Evolutionary conservation across 2,329 filamentous ascomycete genomes (phyloP).

Genomic region (Emmonsia crescens): DNA sequence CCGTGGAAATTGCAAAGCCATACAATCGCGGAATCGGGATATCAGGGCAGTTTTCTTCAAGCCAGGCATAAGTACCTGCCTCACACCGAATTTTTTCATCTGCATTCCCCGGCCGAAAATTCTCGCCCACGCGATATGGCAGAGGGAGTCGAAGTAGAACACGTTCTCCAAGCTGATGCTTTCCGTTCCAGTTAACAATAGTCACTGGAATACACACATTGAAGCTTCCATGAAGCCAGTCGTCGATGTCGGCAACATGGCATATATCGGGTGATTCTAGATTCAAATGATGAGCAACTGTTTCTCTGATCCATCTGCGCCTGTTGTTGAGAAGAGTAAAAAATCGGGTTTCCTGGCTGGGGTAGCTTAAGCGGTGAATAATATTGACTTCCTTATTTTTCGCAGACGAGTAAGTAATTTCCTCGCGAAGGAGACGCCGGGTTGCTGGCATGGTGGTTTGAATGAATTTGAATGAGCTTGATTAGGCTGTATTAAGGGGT

Average conservation of each 20-base stretch:
- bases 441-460: background rate
- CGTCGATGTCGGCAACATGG: conserved; percentile 3
- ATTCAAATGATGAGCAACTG: conserved; percentile 7
- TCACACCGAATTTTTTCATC: background rate
- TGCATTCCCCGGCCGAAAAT: conserved; percentile 1
- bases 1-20: conserved; percentile 14
- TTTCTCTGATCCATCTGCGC: conserved; percentile 2
- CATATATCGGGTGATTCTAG: conserved; percentile 3
- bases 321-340: conserved; percentile 2
- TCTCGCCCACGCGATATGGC: conserved; percentile 2
- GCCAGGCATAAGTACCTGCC: conserved; percentile 4
- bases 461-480: too few relatives aligned
- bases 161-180: background rate
- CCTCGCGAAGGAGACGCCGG: background rate
- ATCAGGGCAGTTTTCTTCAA: conserved; percentile 14
- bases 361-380: background rate
- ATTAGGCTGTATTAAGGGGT: too few relatives aligned
- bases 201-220: conserved; percentile 10
- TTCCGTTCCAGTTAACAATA: background rate
- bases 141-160: background rate
- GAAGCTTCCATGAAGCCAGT: conserved; percentile 10
- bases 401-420: background rate
- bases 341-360: background rate
- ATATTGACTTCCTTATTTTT: background rate
- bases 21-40: conserved; percentile 18